Evolutionary conservation across 2,329 filamentous ascomycete genomes (phyloP), one percentile per base, ranked within the genome.

Genomic region (Fusarium falciforme): DNA sequence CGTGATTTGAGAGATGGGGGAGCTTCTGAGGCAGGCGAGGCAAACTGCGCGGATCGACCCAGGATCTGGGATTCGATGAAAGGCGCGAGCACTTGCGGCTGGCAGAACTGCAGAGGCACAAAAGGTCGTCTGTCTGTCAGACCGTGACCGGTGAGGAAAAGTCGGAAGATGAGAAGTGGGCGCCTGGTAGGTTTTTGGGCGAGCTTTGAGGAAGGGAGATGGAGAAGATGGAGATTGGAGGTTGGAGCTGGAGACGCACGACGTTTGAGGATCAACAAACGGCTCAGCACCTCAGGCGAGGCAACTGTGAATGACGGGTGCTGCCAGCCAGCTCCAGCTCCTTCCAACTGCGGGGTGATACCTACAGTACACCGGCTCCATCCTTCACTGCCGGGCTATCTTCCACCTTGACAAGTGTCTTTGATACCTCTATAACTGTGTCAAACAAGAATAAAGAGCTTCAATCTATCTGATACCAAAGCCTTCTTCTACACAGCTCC

Each of bases 321-420:
- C 54, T 61, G 60, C 58, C 54, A 35, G 35, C 49, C 52, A 44
- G 33, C 22, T 61, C 57, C 52, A 44, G 31, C 22, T 61, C 57
- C 54, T 31, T 40, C 49, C 35, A 66, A 66, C 66, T 67, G 72
- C 63, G 69, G 72, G 72, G 72, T 73, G 27, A 22, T 52, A 42
- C 16, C 59, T 54, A 31, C 33, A 35, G 33, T 35, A 35, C 47
- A 31, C 47, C 6, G 47, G 47, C 47, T 54, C 47, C 47, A 54
- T 54, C 47, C 27, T 54, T 54, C 47, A 31, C 27, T 54, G 9
- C 47, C 47, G 25, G 47, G 47, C 16, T 29, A 29, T 52, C 17
- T 52, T 52, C 16, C 42, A 27, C 42, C 22, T 52, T n/a, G 11
- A n/a, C 42, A 25, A 16, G 16, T 27, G 17, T 52, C 25, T 52